Base-by-base conservation (phyloP, 768 basidiomycete genomes). In the Lactifluus echinatus region DNA sequence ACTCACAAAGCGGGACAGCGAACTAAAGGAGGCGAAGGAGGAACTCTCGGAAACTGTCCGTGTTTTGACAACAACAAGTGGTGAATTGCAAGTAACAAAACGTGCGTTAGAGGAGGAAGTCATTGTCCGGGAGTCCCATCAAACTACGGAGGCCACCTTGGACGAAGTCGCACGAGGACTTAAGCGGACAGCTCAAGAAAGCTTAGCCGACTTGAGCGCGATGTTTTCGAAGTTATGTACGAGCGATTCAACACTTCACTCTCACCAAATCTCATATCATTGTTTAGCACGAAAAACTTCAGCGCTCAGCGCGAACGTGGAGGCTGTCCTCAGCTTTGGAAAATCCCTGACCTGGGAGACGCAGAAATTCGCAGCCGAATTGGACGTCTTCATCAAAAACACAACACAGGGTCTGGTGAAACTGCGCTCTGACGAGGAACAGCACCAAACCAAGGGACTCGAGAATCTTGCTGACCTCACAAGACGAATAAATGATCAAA, bases 181-280 rank as follows among this genome's bases (percentile, higher is more conserved):
- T 56, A 89, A 82, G 68, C 74, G 74, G 43, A 79, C 83, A 19
- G 81, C 82, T 0, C 70, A 76, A n/a, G 82, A 91, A 61, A 84
- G 83, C 57, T 72, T 89, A 17, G 74, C 75, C 8, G 89, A 96
- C 66, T 75, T 94, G 36, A 70, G 66, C 15, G 80, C 81, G 0
- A 71, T 94, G 23, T 90, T 92, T 61, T 82, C 82, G 42, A 96
- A 95, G 71, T 79, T 96, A 45, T 87, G 93, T 93, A 65, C 65
- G 81, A 24, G 4, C 31, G 19, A 8, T 28, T 59, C 26, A 12
- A 29, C 19, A 34, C 1, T 1, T 6, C 28, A 39, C 23, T 34
- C 5, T 14, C 45, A 29, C 12, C 45, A n/a, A 19, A 46, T 12
- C 43, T 31, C 14, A 56, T 28, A 67, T 42, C 69, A 51, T 29